Base-by-base conservation (phyloP, 805 yeast genomes). In the Pachysolen tannophilus region DNA sequence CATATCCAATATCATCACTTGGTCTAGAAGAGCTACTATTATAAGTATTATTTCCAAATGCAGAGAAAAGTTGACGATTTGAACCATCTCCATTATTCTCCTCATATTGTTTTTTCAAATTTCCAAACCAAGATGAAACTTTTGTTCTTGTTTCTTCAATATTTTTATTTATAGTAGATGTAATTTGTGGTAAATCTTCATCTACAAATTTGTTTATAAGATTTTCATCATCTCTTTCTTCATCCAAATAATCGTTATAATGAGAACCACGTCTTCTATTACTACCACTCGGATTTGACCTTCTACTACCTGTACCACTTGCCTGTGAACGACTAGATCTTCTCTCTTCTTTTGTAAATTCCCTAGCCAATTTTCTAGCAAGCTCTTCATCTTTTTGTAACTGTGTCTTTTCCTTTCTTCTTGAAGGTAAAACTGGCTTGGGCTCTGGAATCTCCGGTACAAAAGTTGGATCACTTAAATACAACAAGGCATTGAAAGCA, bases 401-500 rank as follows among this genome's bases (percentile, higher is more conserved):
- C 52, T 77, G 82, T n/a, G 59, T 46, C 20, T 46, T 47, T 43
- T 34, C 54, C 54, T 30, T 55, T 53, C 30, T 52, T 38, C 55
- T 53, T 27, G 50, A 50, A 13, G 63, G 60, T 14, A 55, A 42
- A 4, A 53, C 52, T 4, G 65, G 63, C 24, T 43, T 45, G 18
- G 20, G 37, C 20, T 26, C 40, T 20, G 73, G 75, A 31, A 72
- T 63, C 41, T 69, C 73, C 10, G 79, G 75, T 41, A 68, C 68
- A 41, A 67, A 66, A 3, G 66, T 53, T 8, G 90, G 90, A 56
- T 88, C 96, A 13, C 84, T 78, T 36, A 85, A 60, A 46, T 72
- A 85, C 40, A 90, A 63, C 48, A 88, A 63, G 0, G 96, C 97
- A 55, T 81, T 82, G 63, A 90, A 90, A 1, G 96, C 94, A 1